Base-by-base conservation (phyloP, 2,329 filamentous ascomycete genomes). In the Pseudopithomyces maydicus region DNA sequence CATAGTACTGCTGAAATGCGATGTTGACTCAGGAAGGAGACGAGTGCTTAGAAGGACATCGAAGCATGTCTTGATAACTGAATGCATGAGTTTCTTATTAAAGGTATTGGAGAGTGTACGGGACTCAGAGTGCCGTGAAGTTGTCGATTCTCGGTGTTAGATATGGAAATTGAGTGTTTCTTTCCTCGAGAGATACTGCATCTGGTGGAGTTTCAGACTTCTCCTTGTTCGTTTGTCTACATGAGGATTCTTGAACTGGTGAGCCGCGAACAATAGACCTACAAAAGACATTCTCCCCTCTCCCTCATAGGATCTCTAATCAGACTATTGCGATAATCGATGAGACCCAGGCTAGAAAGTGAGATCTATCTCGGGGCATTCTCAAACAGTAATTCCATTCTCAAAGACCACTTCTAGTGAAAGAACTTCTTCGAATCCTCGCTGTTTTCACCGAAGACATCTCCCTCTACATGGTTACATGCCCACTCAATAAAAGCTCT, bases 401-500 rank as follows among this genome's bases (percentile, higher is more conserved):
- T 41, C 19, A 54, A 14, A 26, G 52, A 22, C 14, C 12, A 15
- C 33, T 54, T 2, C 19, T 43, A n/a, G 26, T 47, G 5, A 15
- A 54, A 4, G 59, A 62, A 20, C 20, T 62, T 3, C 43, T 48
- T 22, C 39, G 43, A 48, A 46, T 48, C 10, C 39, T 61, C 23
- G 58, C 58, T 14, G 32, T 53, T 29, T n/a, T 45, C 6, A 15
- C 33, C 2, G 51, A 32, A 12, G 48, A 52, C 2, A 17, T 17
- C 17, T 23, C 41, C 6, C 19, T 41, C n/a, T 2, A 19, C 38
- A n/a, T 6, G 38, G 38, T 17, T 6, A 17, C 38, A 17, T 41
- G 38, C 10, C 38, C 38, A 10, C 38, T 19, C n/a, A 5, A 15
- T 7, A 23, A 51, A 60, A 32, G 57, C 52, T 15, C 8, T 60